Percentiles rank a stretch among this genome's conserved stretches.
Evolutionary conservation across 345 rosid genomes (phyloP).

Genomic region (Bretschneidera sinensis): DNA sequence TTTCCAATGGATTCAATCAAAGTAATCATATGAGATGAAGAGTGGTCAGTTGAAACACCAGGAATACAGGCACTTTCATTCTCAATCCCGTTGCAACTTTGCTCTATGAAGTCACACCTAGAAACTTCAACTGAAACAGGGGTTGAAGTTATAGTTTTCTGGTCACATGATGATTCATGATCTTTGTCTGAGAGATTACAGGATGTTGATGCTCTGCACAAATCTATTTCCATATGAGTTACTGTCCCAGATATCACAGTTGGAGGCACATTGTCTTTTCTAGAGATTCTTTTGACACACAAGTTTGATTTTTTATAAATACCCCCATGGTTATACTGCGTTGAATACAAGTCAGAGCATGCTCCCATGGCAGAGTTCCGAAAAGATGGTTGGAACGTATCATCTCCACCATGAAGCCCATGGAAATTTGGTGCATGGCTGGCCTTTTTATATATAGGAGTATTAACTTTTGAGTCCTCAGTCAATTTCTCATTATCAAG

Average conservation of each 20-base stretch:
- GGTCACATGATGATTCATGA: constrained; percentile 22
- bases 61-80: constrained; percentile 9
- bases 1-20: constrained; percentile 14
- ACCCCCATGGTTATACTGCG: constrained; percentile 19
- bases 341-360: constrained; percentile 15
- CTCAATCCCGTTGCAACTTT: constrained; percentile 16
- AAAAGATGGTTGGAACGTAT: constrained; percentile 24
- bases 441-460: constrained; percentile 24
- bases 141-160: constrained; percentile 19
- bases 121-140: constrained; percentile 18
- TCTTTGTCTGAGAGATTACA: constrained; percentile 22
- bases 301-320: constrained; percentile 27
- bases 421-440: constrained; percentile 21
- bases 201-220: constrained; percentile 15
- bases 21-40: not conserved
- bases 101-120: constrained; percentile 19
- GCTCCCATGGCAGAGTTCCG: constrained; percentile 12
- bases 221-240: constrained; percentile 22
- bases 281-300: constrained; percentile 22
- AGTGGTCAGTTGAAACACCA: constrained; percentile 9
- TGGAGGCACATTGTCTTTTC: constrained; percentile 16
- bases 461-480: constrained; percentile 20
- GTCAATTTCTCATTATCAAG: constrained; percentile 27
- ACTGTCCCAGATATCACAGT: constrained; percentile 14
- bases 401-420: constrained; percentile 35